These are phyloP conservation scores for Cyclostephanos tholiformis DNA, from an alignment of 108 stramenopile genomes.

Conservation along the genomic window DNA sequence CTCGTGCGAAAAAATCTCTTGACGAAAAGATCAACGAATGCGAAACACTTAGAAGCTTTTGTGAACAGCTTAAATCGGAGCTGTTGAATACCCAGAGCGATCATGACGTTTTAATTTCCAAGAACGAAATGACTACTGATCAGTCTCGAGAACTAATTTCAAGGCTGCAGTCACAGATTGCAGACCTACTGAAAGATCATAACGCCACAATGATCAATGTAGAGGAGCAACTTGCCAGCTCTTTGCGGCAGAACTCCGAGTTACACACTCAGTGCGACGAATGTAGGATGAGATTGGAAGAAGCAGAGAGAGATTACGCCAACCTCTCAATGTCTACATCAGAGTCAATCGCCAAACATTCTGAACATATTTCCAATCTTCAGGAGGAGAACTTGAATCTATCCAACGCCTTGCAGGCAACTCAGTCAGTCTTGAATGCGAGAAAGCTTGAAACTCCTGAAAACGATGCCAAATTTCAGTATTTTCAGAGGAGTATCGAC, in stretches of 20 bases:
- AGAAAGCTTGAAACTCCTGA: not conserved
- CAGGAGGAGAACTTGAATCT: constrained; percentile 36
- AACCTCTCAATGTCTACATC: constrained; percentile 9
- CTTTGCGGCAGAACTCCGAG: constrained; percentile 13
- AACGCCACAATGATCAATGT: constrained; percentile 26
- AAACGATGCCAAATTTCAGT: constrained; percentile 1
- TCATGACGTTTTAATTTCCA: not conserved
- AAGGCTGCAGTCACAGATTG: constrained; percentile 27
- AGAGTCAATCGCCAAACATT: constrained; percentile 21
- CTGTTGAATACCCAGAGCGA: constrained; percentile 20
- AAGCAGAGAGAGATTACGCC: constrained; percentile 14
- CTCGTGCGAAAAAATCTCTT: constrained; percentile 8
- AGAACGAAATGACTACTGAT: constrained; percentile 12
- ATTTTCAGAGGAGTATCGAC: constrained; percentile 25
- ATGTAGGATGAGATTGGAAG: constrained; percentile 29
- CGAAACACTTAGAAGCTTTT: constrained; percentile 4
- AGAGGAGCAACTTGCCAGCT: constrained; percentile 31
- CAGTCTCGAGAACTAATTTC: constrained; percentile 32
- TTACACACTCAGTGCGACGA: constrained; percentile 28
- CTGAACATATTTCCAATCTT: constrained; percentile 27
- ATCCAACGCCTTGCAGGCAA: constrained; percentile 24
- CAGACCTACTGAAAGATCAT: constrained; percentile 33
- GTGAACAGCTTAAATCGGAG: constrained; percentile 26
- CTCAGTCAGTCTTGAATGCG: constrained; percentile 5
- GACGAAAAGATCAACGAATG: constrained; percentile 30